phyloP scores from a whole-genome alignment of 371 early-diverging fungal species.

The Mortierella sp. region DNA sequence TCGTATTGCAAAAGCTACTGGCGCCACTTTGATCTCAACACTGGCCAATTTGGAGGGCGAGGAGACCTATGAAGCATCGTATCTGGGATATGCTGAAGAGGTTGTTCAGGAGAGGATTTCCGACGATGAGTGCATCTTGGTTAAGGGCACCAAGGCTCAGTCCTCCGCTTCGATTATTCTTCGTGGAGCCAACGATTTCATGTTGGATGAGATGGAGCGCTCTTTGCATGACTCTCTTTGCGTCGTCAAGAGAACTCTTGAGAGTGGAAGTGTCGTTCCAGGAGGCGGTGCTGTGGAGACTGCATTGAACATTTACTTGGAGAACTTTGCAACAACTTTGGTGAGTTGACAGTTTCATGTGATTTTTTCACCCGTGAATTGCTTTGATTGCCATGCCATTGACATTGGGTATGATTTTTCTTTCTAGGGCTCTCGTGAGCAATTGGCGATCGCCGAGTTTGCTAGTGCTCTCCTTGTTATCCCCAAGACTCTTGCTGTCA shows the following conservation, averaged over 20 bases:
- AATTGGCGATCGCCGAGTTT: constrained; percentile 98
- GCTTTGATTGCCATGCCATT: constrained; percentile 1
- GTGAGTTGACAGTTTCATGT: constrained; percentile 53
- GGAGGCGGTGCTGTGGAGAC: constrained; percentile 99
- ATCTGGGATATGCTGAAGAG: constrained; percentile 96
- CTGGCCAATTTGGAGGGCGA: constrained; percentile 98
- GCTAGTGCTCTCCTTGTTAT: constrained; percentile 97
- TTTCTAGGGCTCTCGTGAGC: constrained; percentile 83
- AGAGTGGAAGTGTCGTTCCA: constrained; percentile 98
- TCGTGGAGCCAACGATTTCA: constrained; percentile 99
- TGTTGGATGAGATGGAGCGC: constrained; percentile 99
- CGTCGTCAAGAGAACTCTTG: constrained; percentile 98
- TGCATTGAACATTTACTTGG: constrained; percentile 97
- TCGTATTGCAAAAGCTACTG: constrained; percentile 98
- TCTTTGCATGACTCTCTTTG: constrained; percentile 98
- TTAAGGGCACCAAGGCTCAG: constrained; percentile 96
- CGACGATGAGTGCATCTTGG: constrained; percentile 98
- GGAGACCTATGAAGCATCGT: constrained; percentile 93
- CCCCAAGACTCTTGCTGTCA: constrained; percentile 98
- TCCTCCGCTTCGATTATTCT: constrained; percentile 94
- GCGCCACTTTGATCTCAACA: constrained; percentile 95
- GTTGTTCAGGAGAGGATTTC: constrained; percentile 97
- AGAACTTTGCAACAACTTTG: constrained; percentile 95
- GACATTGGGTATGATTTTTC: neutral
- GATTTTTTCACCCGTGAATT: neutral